Evolutionary conservation across 257 asterid genomes (phyloP).

Genomic region (Voacanga thouarsii): DNA sequence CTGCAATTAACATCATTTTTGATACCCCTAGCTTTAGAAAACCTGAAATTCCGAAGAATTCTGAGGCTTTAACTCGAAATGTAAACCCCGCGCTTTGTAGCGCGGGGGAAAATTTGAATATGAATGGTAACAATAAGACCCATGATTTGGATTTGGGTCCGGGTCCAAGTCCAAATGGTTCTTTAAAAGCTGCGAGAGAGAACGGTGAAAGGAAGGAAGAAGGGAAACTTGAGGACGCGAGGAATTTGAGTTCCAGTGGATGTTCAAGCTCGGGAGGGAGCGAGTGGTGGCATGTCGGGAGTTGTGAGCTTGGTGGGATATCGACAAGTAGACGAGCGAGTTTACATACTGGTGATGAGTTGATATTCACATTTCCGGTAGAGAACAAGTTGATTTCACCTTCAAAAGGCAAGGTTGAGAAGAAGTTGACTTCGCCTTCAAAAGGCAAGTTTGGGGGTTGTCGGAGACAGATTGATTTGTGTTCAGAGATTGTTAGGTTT

Average conservation of each 20-base stretch:
- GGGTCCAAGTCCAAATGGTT: slow-evolving; percentile 24
- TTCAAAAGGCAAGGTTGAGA: slow-evolving; percentile 59
- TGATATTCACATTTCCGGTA: slow-evolving; percentile 56
- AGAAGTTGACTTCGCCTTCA: slow-evolving; percentile 29
- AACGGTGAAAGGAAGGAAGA: slow-evolving; percentile 7
- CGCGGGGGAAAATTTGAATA: slow-evolving; percentile 9
- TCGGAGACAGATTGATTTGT: slow-evolving; percentile 55
- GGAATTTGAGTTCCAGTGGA: slow-evolving; percentile 28
- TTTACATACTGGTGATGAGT: slow-evolving; percentile 68
- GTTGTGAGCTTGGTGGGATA: slow-evolving; percentile 64
- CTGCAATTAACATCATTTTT: slow-evolving; percentile 82
- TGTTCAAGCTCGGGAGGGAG: slow-evolving; percentile 40
- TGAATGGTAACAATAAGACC: slow-evolving; percentile 5
- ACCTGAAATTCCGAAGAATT: slow-evolving; percentile 31
- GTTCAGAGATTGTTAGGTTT: slow-evolving; percentile 89
- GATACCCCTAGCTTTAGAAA: slow-evolving; percentile 63
- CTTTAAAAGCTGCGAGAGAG: slow-evolving; percentile 16
- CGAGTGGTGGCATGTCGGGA: slow-evolving; percentile 90
- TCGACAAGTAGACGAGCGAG: slow-evolving; percentile 88
- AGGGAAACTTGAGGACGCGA: slow-evolving; percentile 2
- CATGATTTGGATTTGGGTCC: slow-evolving; percentile 14
- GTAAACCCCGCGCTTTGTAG: slow-evolving; percentile 23
- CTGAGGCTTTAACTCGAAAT: slow-evolving; percentile 27
- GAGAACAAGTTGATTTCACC: slow-evolving; percentile 53
- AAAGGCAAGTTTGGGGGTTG: slow-evolving; percentile 70